phyloP scores from a whole-genome alignment of 352 stramenopile genomes.

The Pythium phragmiticola region DNA sequence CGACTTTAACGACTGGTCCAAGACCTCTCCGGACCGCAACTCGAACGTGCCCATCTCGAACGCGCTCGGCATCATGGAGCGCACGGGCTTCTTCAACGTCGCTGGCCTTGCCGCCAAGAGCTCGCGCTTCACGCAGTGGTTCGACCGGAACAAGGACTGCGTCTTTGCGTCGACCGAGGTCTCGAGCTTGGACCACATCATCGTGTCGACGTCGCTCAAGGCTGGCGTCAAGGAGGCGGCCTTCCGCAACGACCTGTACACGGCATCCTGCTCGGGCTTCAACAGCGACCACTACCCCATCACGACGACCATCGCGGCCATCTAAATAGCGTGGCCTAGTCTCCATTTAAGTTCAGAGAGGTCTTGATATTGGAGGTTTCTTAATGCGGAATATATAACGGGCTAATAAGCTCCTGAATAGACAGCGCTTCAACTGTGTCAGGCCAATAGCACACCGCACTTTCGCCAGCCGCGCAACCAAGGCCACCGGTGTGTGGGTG shows the following conservation, averaged over 20 bases:
- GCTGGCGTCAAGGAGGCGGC: slow-evolving; percentile 36
- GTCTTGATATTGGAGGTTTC: too few species aligned
- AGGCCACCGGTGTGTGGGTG: too few species aligned
- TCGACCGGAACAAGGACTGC: slow-evolving; percentile 60
- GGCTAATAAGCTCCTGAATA: too few species aligned
- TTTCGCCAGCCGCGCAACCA: too few species aligned
- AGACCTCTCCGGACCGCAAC: slow-evolving; percentile 54
- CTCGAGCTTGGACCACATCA: slow-evolving; percentile 61
- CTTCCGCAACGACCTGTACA: slow-evolving; percentile 57
- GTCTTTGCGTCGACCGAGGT: slow-evolving; percentile 47
- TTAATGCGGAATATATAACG: too few species aligned
- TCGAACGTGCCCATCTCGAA: slow-evolving; percentile 55
- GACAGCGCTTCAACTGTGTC: too few species aligned
- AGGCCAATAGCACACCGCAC: background rate
- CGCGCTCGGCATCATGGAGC: slow-evolving; percentile 47
- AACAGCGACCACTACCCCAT: slow-evolving; percentile 66
- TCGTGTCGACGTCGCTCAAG: slow-evolving; percentile 53
- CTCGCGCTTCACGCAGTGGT: slow-evolving; percentile 62
- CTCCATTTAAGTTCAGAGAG: background rate
- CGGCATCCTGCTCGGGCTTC: slow-evolving; percentile 45
- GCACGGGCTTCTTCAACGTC: slow-evolving; percentile 45
- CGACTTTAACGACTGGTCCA: slow-evolving; percentile 70
- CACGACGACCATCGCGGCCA: slow-evolving; percentile 22
- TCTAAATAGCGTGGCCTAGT: slow-evolving; percentile 3
- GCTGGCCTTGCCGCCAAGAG: slow-evolving; percentile 37